These are phyloP conservation scores for Lecanoromycetidae sp. DNA, from an alignment of 2,329 filamentous ascomycete genomes.

Conservation along the genomic window DNA sequence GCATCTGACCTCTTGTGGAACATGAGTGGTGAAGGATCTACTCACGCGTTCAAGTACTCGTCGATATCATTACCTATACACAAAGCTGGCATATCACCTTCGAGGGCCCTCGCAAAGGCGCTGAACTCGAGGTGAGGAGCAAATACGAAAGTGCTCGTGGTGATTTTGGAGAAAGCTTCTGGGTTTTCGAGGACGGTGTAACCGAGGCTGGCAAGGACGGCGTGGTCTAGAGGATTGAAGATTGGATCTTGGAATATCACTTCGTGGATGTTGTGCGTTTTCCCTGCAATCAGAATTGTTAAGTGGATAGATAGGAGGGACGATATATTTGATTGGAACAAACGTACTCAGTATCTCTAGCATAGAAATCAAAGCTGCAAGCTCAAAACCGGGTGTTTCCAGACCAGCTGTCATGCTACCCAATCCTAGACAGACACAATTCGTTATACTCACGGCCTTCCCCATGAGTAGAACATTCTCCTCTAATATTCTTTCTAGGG, in stretches of 20 bases:
- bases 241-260: slow-evolving; percentile 44
- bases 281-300: slow-evolving; percentile 15
- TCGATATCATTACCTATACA: slow-evolving; percentile 5
- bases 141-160: slow-evolving; percentile 42
- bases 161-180: slow-evolving; percentile 39
- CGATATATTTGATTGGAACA: neutral
- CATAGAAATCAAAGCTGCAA: slow-evolving; percentile 41
- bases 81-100: slow-evolving; percentile 18
- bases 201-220: slow-evolving; percentile 26
- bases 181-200: slow-evolving; percentile 38
- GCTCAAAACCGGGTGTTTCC: slow-evolving; percentile 40
- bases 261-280: slow-evolving; percentile 30
- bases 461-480: neutral
- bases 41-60: slow-evolving; percentile 1
- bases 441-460: neutral
- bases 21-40: neutral
- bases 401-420: slow-evolving; percentile 26
- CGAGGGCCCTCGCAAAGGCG: slow-evolving; percentile 30
- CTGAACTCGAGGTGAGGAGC: slow-evolving; percentile 40
- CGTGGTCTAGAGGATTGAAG: slow-evolving; percentile 33
- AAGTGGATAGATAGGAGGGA: neutral
- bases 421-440: slow-evolving; percentile 17
- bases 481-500: neutral
- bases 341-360: slow-evolving; percentile 33
- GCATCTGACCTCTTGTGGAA: no score